A percentile compares a stretch with the other conserved stretches of the same genome.
Conservation (phyloP, 345 rosid species). For the Cardamine resedifolia region DNA sequence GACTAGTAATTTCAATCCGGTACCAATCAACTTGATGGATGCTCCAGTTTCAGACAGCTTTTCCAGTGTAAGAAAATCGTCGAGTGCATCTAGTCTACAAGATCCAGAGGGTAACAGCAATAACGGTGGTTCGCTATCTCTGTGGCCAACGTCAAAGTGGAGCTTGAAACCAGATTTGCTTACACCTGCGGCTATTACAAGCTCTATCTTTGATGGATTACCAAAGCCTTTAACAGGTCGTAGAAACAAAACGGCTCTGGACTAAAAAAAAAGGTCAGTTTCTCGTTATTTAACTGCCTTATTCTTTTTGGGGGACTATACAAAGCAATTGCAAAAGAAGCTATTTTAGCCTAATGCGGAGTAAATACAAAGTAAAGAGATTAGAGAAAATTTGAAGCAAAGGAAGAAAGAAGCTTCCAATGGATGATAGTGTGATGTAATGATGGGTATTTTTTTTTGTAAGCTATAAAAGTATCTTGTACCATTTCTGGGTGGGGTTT, state of each 20-base stretch:
- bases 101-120: slow-evolving; percentile 50
- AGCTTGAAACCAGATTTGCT: slow-evolving; percentile 64
- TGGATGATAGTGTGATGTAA: slow-evolving; percentile 13
- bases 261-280: slow-evolving; percentile 46
- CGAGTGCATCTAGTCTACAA: slow-evolving; percentile 78
- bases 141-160: slow-evolving; percentile 71
- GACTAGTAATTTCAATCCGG: slow-evolving; percentile 29
- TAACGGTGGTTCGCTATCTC: slow-evolving; percentile 40
- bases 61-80: slow-evolving; percentile 64
- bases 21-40: slow-evolving; percentile 48
- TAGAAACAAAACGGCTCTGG: slow-evolving; percentile 77
- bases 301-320: slow-evolving; percentile 31
- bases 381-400: slow-evolving; percentile 19
- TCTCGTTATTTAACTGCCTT: slow-evolving; percentile 20
- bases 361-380: slow-evolving; percentile 39
- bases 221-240: slow-evolving; percentile 54
- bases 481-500: slow-evolving; percentile 20
- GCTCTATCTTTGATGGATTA: slow-evolving; percentile 84
- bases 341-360: slow-evolving; percentile 26
- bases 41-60: slow-evolving; percentile 40
- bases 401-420: slow-evolving; percentile 22
- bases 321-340: slow-evolving; percentile 34
- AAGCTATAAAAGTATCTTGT: slow-evolving; percentile 24
- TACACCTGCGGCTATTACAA: slow-evolving; percentile 52
- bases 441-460: slow-evolving; percentile 6